Conservation (phyloP, 768 basidiomycete genomes). For the Holtermannia corniformis region DNA sequence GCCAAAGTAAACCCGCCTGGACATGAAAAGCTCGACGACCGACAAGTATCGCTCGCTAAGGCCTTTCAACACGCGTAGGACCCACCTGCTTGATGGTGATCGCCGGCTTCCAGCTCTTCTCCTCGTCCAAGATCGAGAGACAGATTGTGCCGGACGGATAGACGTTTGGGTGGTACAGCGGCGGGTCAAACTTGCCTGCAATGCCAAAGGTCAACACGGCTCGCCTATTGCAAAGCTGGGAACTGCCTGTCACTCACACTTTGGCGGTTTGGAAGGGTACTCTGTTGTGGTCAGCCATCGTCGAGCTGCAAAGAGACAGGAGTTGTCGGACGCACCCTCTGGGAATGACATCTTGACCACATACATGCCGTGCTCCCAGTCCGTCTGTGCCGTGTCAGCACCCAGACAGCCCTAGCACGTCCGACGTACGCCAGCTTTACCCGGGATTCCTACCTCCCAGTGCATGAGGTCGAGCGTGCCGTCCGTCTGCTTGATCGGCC, state of each 20-base stretch:
- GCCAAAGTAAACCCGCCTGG: no score
- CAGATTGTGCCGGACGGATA: conserved; percentile 98
- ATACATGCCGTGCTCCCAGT: conserved; percentile 95
- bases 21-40: no score
- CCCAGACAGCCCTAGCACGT: neutral
- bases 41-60: no score
- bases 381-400: conserved; percentile 54
- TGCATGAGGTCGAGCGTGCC: conserved; percentile 93
- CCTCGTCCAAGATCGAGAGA: conserved; percentile 93
- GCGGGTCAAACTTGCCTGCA: conserved; percentile 89
- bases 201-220: no score
- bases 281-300: conserved; percentile 17
- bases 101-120: conserved; percentile 97
- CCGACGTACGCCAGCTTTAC: conserved; percentile 61
- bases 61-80: no score
- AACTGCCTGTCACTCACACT: conserved; percentile 21
- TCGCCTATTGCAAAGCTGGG: neutral
- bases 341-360: conserved; percentile 92
- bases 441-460: conserved; percentile 99
- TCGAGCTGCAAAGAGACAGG: neutral
- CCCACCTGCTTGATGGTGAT: conserved; percentile 96
- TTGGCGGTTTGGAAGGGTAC: conserved; percentile 41
- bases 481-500: conserved; percentile 78
- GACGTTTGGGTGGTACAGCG: conserved; percentile 95
- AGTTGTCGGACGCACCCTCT: conserved; percentile 56